Evolutionary conservation across 1,284 basidiomycete genomes (phyloP), one percentile per base, ranked within the genome.

Genomic region (Ceratobasidium theobromae): DNA sequence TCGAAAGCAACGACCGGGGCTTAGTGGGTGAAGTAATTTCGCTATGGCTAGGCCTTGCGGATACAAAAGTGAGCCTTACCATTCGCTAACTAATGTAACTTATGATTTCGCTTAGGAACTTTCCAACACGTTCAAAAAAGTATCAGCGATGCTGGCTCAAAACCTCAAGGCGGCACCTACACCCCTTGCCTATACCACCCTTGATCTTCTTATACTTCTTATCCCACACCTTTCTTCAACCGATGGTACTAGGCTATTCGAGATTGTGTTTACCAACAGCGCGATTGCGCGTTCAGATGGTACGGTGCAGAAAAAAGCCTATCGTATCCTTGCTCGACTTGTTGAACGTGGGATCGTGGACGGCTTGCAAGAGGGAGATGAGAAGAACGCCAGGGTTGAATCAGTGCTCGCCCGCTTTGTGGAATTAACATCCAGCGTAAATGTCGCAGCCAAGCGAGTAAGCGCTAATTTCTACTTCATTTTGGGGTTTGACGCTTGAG

Each of bases 241-340:
- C 4, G 88, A 92, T 70, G 83, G 84, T 1, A 77, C 78, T 8
- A 78, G 80, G 1, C 80, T 95, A 40, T 89, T 94, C 75, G 77
- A 84, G 25, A 74, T 88, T 27, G 87, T 82, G 69, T 77, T 89
- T 28, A 79, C 81, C 0, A 74, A 80, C 1, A 81, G 85, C 30
- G 82, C 93, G 4, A 77, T 93, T 1, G 82, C 81, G 48, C 86
- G 85, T 73, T 82, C 81, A 69, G 93, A 98, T 72, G 92, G 91
- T 54, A 92, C 87, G 1, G 86, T 98, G 1, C 97, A 99, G 79
- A 99, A 99, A 78, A 93, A 96, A 71, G 89, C 88, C 16, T 99
- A 99, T 79, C 90, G 95, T 73, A 86, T 93, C 21, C 80, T 99
- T 4, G 83, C 89, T 48, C 88, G 89, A 69, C 75, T 95, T 41